These are phyloP conservation scores for Fusarium abutilonis DNA, from an alignment of 2,329 filamentous ascomycete genomes.

Conservation along the genomic window DNA sequence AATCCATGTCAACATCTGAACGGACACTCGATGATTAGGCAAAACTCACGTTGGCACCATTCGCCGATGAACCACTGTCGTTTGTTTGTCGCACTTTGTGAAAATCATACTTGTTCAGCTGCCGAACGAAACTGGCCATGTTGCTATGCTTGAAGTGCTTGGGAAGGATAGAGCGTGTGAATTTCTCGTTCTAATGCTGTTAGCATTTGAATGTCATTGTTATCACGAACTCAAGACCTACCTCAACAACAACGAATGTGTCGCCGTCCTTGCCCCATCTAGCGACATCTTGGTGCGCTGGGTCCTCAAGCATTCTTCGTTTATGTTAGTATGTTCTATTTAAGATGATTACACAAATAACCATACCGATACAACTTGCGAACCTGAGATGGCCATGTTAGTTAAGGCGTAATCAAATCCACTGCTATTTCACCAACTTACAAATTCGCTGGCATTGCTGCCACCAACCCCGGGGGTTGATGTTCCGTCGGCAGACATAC, in stretches of 20 bases:
- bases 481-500: constrained; percentile 50
- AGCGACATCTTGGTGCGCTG: constrained; percentile 89
- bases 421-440: constrained; percentile 61
- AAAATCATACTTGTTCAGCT: constrained; percentile 97
- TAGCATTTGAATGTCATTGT: constrained; percentile 16
- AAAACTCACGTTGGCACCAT: constrained; percentile 51
- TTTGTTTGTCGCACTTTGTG: constrained; percentile 82
- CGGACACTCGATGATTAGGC: too few species aligned
- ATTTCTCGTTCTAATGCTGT: constrained; percentile 86
- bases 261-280: constrained; percentile 95
- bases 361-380: constrained; percentile 96
- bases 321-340: constrained; percentile 25
- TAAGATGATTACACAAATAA: background rate
- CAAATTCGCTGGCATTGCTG: constrained; percentile 96
- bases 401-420: constrained; percentile 1
- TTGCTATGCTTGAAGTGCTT: constrained; percentile 99
- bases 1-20: constrained; percentile 19
- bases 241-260: constrained; percentile 97
- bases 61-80: constrained; percentile 50
- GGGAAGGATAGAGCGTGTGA: constrained; percentile 94
- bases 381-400: constrained; percentile 68
- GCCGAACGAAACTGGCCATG: constrained; percentile 94
- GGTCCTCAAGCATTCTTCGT: constrained; percentile 85
- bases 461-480: constrained; percentile 54
- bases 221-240: constrained; percentile 55